Base-by-base conservation (phyloP, 495 filamentous ascomycete genomes). In the Neurospora tetrasperma region DNA sequence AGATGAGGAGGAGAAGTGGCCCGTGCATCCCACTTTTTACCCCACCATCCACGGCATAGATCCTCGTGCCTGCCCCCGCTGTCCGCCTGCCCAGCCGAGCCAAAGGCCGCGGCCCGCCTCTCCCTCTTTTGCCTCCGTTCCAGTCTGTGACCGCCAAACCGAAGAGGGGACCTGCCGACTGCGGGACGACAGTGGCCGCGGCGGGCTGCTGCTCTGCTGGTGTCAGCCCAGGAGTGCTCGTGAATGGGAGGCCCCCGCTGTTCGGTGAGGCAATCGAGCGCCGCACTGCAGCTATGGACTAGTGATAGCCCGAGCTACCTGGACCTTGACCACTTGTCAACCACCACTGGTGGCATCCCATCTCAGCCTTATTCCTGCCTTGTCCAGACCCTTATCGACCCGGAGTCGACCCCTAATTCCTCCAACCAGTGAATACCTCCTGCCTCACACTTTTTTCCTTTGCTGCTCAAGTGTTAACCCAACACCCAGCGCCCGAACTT, bases 331-430 rank as follows among this genome's bases (percentile, higher is more conserved):
- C 54, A 62, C 8, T 27, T 59, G 54, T 31, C 12, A 35, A 62
- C 54, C 54, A 62, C 54, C 54, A 62, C 54, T 38, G 14, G 54
- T 38, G 14, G 54, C 54, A 66, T 66, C 54, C 27, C 54, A 35
- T 66, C 54, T 66, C 54, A 66, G 54, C 54, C 54, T 66, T 66
- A 66, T 66, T 66, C 54, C 54, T 66, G 54, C 54, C 54, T 66
- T 66, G 54, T 35, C 54, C 54, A 66, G 54, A 66, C 54, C 54
- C 54, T 66, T 66, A 35, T 66, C 54, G 54, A 66, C 54, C 27
- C 27, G 27, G 54, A 66, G 27, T 66, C 54, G 54, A 66, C 54
- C 54, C 54, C 54, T 66, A 66, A 66, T 66, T 66, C 54, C 54
- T 66, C 54, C 14, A 66, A 35, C 27, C 14, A 4, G 54, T 35